Percentiles rank a stretch among this genome's conserved stretches.
phyloP scores from a whole-genome alignment of 2,329 filamentous ascomycete genomes.

The Cordyceps militaris region DNA sequence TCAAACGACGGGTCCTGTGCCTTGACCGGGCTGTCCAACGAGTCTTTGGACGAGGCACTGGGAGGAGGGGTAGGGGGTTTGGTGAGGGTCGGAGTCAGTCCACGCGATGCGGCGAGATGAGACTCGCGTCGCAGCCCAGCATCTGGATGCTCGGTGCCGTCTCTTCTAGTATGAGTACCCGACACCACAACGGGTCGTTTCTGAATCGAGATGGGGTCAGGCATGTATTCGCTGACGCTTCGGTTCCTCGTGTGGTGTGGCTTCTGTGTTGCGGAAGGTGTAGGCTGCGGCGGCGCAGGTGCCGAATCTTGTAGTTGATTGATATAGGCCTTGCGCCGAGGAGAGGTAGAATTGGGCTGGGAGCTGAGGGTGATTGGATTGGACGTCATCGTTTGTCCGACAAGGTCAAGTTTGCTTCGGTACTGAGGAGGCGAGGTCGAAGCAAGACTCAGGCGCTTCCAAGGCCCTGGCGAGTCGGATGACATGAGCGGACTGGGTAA shows the following conservation, averaged over 20 bases:
- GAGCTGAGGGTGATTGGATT: constrained; percentile 36
- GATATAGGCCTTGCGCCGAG: constrained; percentile 50
- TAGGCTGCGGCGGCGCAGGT: neutral
- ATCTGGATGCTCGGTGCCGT: constrained; percentile 32
- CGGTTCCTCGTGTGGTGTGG: constrained; percentile 59
- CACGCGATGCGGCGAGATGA: constrained; percentile 71
- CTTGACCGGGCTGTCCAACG: constrained; percentile 33
- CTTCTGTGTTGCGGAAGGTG: neutral
- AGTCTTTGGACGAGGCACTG: constrained; percentile 58
- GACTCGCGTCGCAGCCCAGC: constrained; percentile 63
- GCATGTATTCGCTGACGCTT: constrained; percentile 83
- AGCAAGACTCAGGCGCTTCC: constrained; percentile 48
- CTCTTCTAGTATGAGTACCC: constrained; percentile 45
- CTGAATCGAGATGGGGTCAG: constrained; percentile 60
- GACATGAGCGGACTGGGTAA: constrained; percentile 67
- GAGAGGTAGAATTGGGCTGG: constrained; percentile 27
- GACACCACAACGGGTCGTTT: constrained; percentile 70
- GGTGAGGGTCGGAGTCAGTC: constrained; percentile 53
- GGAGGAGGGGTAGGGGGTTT: constrained; percentile 74
- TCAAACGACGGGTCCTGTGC: constrained; percentile 42
- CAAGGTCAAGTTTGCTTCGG: constrained; percentile 19
- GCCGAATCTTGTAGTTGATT: constrained; percentile 17
- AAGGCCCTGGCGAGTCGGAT: constrained; percentile 58
- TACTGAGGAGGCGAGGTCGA: constrained; percentile 35
- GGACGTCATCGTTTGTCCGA: constrained; percentile 19